Base-by-base conservation (phyloP, 352 stramenopile genomes). In the Achlya hypogyna region DNA sequence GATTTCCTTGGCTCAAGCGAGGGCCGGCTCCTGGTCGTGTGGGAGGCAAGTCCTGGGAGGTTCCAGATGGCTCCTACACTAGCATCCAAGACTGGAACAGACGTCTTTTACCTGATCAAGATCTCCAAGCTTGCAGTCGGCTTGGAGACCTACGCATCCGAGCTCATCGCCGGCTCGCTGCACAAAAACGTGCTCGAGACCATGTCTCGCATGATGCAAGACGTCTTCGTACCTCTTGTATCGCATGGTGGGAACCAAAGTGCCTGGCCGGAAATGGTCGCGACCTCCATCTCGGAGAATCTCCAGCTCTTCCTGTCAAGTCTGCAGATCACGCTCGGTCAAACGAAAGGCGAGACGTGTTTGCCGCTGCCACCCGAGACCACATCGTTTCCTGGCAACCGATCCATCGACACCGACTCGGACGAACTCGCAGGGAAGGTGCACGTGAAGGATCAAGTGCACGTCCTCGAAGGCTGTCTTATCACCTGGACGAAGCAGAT, bases 401-500 rank as follows among this genome's bases (percentile, higher is more conserved):
- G 18, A 20, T 18, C 31, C 14, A 10, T 38, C 4, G 25, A 20
- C 31, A n/a, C 14, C 31, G 31, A 31, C 2, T 31, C 6, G 8
- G 49, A 56, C 31, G 10, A 56, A 3, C 12, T 12, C 31, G 25
- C 22, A 20, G 42, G 22, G 22, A 49, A 49, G 22, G 42, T 3
- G 1, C 49, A 3, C 31, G 69, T 84, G 27, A 96, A 93, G 52
- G 84, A 96, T 60, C 78, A 90, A 52, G 78, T 95, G 25, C 87
- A 96, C 53, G 78, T 80, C 1, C 77, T 98, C 2, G 91, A 98
- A 71, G 82, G 84, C 2, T 90, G 82, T 25, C 69, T 98, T 0
- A 98, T 98, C 63, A 96, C 86, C 1, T 98, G 91, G 91, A 97
- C 91, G 0, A 97, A 96, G 65, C 91, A 98, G 75, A 97, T 98